A percentile compares a stretch with the other conserved stretches of the same genome.
Evolutionary conservation across 208 protist species (phyloP).

Genomic region (Tritrichomonas musculus): DNA sequence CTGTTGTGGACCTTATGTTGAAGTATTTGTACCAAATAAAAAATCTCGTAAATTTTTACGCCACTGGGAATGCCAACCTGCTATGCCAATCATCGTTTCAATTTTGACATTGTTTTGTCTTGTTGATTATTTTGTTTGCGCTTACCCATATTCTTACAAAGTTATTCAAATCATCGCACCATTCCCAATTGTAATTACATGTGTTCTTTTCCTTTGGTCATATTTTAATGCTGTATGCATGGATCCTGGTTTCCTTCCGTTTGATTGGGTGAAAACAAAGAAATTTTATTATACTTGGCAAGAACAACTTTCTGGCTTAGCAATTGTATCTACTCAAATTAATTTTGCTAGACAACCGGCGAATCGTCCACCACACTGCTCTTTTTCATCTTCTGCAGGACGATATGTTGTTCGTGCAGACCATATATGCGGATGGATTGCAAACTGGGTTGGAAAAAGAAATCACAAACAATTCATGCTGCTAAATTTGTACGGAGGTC

Average conservation of each 20-base stretch:
- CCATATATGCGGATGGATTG: conserved; percentile 9
- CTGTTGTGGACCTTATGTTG: no score
- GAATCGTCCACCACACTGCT: not conserved
- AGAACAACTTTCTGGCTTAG: not conserved
- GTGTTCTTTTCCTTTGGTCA: not conserved
- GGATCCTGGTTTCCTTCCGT: conserved; percentile 12
- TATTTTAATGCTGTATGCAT: not conserved
- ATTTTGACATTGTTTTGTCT: not conserved
- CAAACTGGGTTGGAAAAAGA: conserved; percentile 12
- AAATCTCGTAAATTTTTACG: not conserved
- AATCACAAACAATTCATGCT: conserved; percentile 32
- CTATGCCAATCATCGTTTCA: not conserved
- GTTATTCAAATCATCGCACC: not conserved
- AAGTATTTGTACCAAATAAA: no score
- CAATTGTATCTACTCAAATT: not conserved
- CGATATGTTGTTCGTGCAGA: not conserved
- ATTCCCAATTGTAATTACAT: not conserved
- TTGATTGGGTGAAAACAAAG: not conserved
- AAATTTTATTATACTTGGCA: not conserved
- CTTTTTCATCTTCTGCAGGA: not conserved
- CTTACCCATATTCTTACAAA: not conserved
- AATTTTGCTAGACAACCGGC: not conserved
- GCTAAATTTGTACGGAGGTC: not conserved
- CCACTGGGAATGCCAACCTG: not conserved
- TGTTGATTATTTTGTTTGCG: not conserved